Evolutionary conservation across 208 protist genomes (phyloP).

Genomic region (Leishmania turanica): DNA sequence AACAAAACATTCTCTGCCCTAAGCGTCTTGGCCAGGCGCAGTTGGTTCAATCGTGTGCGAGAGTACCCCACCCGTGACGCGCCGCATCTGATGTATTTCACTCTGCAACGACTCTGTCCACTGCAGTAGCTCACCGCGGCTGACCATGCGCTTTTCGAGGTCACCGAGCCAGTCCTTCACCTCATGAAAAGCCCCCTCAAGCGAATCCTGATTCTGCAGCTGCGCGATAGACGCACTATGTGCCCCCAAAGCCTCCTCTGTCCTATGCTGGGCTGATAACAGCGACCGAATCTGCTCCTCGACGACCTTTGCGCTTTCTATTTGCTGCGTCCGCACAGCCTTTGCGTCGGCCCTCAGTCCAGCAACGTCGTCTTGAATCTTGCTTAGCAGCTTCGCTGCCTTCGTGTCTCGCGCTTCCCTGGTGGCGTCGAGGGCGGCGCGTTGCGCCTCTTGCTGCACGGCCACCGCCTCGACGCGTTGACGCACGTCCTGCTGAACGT

Average conservation of each 20-base stretch:
- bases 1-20: not conserved
- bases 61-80: not conserved
- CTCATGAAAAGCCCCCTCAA: conserved; percentile 71
- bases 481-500: conserved; percentile 3
- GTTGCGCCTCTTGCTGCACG: conserved; percentile 11
- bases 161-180: conserved; percentile 87
- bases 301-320: conserved; percentile 4
- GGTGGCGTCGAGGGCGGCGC: not conserved
- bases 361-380: conserved; percentile 5
- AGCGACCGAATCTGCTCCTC: conserved; percentile 22
- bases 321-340: conserved; percentile 5
- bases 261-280: conserved; percentile 9
- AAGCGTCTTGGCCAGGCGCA: not conserved
- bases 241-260: conserved; percentile 27
- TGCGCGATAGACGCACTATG: conserved; percentile 44
- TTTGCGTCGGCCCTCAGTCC: conserved; percentile 23
- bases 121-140: conserved; percentile 60
- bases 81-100: conserved; percentile 42
- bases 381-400: conserved; percentile 3
- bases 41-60: not conserved
- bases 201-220: conserved; percentile 40
- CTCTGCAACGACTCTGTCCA: conserved; percentile 43
- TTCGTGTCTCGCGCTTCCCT: not conserved
- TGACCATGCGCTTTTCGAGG: conserved; percentile 66
- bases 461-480: not conserved